phyloP scores from a whole-genome alignment of 2,329 filamentous ascomycete genomes.

The Monilinia vaccinii-corymbosi region DNA sequence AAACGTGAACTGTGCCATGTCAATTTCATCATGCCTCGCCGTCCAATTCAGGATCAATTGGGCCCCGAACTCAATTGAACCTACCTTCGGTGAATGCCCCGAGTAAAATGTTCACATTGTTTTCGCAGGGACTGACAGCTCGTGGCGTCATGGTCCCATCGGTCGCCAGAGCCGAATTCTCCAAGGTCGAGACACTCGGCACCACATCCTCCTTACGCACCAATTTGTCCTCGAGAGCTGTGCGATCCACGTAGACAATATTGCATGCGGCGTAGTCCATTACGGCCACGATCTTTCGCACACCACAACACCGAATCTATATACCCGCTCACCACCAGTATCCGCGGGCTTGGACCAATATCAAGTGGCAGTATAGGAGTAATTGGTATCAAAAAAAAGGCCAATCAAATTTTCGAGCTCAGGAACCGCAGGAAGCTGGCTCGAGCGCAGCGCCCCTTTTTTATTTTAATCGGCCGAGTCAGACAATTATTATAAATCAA shows the following conservation, averaged over 20 bases:
- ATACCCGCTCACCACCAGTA: conserved; percentile 21
- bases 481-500: background rate
- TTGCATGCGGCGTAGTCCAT: conserved; percentile 37
- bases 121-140: conserved; percentile 32
- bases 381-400: background rate
- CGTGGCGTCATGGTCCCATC: conserved; percentile 12
- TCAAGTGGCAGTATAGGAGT: background rate
- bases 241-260: conserved; percentile 36
- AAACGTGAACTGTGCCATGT: conserved; percentile 40
- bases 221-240: conserved; percentile 31
- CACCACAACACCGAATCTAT: conserved; percentile 22
- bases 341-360: conserved; percentile 5
- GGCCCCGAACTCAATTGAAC: conserved; percentile 6
- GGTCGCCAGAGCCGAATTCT: conserved; percentile 12
- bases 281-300: conserved; percentile 20
- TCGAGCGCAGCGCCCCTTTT: background rate
- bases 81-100: conserved; percentile 42
- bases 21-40: conserved; percentile 9
- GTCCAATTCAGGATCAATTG: conserved; percentile 5
- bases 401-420: conserved; percentile 1
- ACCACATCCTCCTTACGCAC: conserved; percentile 29
- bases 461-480: background rate
- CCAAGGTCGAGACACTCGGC: conserved; percentile 21
- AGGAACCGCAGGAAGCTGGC: background rate
- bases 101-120: conserved; percentile 40